Conservation (phyloP, 257 asterid species). For the Nicotiana tabacum region DNA sequence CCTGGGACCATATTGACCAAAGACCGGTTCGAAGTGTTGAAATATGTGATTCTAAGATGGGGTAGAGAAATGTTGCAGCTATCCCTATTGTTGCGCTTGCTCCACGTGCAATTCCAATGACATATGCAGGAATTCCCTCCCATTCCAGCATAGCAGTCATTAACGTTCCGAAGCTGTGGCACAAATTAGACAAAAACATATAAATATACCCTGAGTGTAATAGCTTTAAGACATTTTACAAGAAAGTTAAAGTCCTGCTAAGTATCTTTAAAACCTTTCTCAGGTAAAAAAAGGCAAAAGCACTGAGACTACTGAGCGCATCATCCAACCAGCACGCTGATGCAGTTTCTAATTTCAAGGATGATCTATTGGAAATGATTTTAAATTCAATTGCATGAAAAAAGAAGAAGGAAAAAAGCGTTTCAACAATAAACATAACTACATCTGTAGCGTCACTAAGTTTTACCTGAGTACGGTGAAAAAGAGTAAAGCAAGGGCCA, state of each 20-base stretch:
- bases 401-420: not conserved
- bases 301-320: not conserved
- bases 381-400: not conserved
- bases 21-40: slow-evolving; percentile 75
- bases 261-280: not conserved
- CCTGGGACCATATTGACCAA: slow-evolving; percentile 98
- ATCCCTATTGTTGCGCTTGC: slow-evolving; percentile 74
- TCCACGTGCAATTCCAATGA: slow-evolving; percentile 86
- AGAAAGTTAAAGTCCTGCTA: not conserved
- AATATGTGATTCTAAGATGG: slow-evolving; percentile 46
- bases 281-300: not conserved
- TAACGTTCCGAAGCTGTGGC: slow-evolving; percentile 74
- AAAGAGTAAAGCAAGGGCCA: slow-evolving; percentile 70
- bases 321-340: not conserved
- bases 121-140: slow-evolving; percentile 84
- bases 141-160: slow-evolving; percentile 91
- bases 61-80: slow-evolving; percentile 74
- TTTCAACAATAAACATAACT: not conserved
- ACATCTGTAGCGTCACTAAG: not conserved
- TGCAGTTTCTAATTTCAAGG: not conserved
- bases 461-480: slow-evolving; percentile 77
- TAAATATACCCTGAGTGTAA: no score
- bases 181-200: not conserved
- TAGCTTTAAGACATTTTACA: not conserved
- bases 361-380: not conserved